Conservation (phyloP, 208 protist genomes). For the Phytomonas sp. region DNA sequence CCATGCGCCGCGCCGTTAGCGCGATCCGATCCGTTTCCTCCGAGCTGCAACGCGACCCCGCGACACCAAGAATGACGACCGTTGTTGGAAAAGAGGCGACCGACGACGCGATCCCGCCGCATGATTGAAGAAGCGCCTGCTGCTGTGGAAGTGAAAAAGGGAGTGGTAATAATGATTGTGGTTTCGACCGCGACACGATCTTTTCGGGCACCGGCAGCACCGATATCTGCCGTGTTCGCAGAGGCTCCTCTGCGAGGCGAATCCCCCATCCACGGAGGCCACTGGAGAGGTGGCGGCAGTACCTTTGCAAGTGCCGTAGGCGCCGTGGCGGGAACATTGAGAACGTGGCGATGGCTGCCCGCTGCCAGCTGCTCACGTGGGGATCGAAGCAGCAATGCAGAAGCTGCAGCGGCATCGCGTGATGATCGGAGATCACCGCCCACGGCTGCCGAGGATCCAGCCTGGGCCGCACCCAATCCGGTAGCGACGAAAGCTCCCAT, state of each 20-base stretch:
- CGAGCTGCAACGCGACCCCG: constrained; percentile 26
- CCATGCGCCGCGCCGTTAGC: constrained; percentile 43
- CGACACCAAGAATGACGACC: constrained; percentile 46
- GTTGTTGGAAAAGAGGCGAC: constrained; percentile 41
- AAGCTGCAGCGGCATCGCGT: constrained; percentile 64
- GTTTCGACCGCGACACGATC: background rate
- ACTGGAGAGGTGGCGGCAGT: constrained; percentile 18
- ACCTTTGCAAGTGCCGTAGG: constrained; percentile 30
- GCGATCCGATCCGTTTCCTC: constrained; percentile 33
- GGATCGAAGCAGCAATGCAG: constrained; percentile 87
- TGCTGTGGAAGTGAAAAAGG: background rate
- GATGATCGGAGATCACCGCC: constrained; percentile 54
- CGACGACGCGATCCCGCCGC: background rate
- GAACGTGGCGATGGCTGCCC: constrained; percentile 38
- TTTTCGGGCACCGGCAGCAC: constrained; percentile 61
- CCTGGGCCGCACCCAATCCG: constrained; percentile 21
- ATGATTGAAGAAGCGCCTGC: no score
- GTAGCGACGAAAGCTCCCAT: no score
- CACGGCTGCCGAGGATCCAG: constrained; percentile 70
- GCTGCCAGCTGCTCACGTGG: constrained; percentile 61
- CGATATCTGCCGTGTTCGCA: constrained; percentile 36
- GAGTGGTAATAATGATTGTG: constrained; percentile 5
- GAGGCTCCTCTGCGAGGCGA: constrained; percentile 24
- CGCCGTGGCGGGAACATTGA: constrained; percentile 69
- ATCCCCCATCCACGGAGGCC: constrained; percentile 70